phyloP scores from a whole-genome alignment of 371 early-diverging fungal genomes.

The Parasitella parasitica region DNA sequence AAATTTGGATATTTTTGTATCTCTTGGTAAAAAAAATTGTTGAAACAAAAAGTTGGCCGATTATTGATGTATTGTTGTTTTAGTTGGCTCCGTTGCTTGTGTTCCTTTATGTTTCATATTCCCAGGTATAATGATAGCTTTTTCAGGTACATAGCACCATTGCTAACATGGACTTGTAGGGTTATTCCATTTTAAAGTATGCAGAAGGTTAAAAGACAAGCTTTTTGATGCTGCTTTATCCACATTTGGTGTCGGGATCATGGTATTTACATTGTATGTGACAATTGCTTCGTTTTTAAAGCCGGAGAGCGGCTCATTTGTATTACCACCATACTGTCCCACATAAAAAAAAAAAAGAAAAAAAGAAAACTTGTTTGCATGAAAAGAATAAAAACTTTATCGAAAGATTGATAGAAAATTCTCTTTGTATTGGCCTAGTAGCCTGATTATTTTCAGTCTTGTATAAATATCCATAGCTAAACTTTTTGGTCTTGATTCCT shows the following conservation, averaged over 20 bases:
- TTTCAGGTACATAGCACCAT: no score
- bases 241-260: slow-evolving; percentile 53
- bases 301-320: slow-evolving; percentile 11
- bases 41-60: background rate
- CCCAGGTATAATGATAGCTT: no score
- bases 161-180: background rate
- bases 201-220: slow-evolving; percentile 26
- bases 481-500: no score
- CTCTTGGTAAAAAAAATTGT: slow-evolving; percentile 15
- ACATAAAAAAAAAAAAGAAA: background rate
- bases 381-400: background rate
- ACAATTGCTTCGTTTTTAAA: slow-evolving; percentile 29
- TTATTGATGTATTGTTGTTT: background rate
- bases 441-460: background rate
- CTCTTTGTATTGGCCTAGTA: background rate
- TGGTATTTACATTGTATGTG: slow-evolving; percentile 42
- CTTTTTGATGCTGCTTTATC: slow-evolving; percentile 39
- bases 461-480: background rate
- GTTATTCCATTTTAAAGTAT: slow-evolving; percentile 63
- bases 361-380: no score
- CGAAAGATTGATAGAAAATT: background rate
- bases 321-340: background rate
- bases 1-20: slow-evolving; percentile 73
- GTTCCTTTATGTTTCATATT: slow-evolving; percentile 68
- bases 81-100: slow-evolving; percentile 49